Evolutionary conservation across 352 stramenopile genomes (phyloP), one percentile per base, ranked within the genome.

Genomic region (Globisporangium cylindrosporum): DNA sequence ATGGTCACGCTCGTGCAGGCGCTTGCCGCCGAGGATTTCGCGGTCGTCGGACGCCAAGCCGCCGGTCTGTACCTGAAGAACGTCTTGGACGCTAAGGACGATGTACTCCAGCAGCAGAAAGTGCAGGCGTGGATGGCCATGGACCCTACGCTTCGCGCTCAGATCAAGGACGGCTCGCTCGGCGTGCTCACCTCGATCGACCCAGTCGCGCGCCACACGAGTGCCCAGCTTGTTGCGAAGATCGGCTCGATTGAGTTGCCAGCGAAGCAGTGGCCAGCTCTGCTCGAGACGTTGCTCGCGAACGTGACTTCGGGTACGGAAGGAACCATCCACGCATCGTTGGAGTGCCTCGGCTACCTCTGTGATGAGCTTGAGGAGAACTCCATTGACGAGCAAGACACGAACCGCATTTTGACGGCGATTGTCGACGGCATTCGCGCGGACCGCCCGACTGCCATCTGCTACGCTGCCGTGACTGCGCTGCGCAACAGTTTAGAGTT

Each of bases 401-500:
- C 96, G 2, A 98, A 99, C 79, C 82, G 96, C 32, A 99, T 99
- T 72, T 79, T 99, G 25, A 99, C 93, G 24, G 94, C 95, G 18
- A 99, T 99, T 72, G 95, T 99, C 15, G 93, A 99, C 74, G 97
- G 97, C 54, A 98, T 99, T 62, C 81, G 89, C 48, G 67, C 84
- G 0, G 90, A 98, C 62, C 80, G 94, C 2, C 82, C 92, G 14
- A 80, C 92, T 36, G 75, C 85, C 25, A 97, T 99, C 68, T 86
- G 97, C 41, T 86, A 97, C 25, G 95, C 97, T 0, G 97, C 97
- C 18, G 85, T 97, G 1, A 92, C 80, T 29, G 97, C 97, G 2
- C 81, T 99, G 38, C 84, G 93, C 58, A 99, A 99, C 82, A 98
- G 89, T 65, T 72, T 99, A 15, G 82, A 98, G 55, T 99, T 99